Conservation (phyloP, 2,329 filamentous ascomycete species). For the Rugonectria rugulosa region DNA sequence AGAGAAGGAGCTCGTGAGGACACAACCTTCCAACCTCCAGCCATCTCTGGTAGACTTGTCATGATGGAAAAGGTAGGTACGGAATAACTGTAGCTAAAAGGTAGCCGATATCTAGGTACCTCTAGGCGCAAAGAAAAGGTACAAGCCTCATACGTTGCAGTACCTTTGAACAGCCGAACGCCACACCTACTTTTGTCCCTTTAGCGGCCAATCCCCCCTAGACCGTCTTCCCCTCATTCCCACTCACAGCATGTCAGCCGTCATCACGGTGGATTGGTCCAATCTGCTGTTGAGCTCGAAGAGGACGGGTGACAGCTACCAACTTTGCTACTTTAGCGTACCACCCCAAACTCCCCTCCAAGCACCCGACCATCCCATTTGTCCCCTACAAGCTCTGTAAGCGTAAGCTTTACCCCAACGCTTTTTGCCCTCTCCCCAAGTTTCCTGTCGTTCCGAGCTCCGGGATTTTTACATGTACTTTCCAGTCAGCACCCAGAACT, state of each 20-base stretch:
- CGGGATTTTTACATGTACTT: not conserved
- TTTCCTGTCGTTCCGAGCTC: not conserved
- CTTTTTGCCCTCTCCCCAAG: not conserved
- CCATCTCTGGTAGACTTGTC: not conserved
- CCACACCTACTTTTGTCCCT: conserved; percentile 34
- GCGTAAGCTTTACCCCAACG: conserved; percentile 5
- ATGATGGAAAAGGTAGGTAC: no score
- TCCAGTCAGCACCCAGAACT: no score
- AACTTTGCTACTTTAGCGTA: not conserved
- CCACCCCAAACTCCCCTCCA: not conserved
- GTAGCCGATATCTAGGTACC: no score
- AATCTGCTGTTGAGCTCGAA: conserved; percentile 12
- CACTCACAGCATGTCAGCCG: not conserved
- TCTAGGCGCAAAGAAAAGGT: not conserved
- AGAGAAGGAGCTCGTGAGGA: no score
- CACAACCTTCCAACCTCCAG: no score
- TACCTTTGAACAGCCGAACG: conserved; percentile 18
- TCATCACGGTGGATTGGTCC: conserved; percentile 5
- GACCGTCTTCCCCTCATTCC: conserved; percentile 5
- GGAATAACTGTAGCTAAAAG: no score
- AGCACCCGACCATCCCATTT: not conserved
- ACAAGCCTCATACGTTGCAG: not conserved
- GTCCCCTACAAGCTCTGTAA: not conserved
- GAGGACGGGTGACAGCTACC: conserved; percentile 5
- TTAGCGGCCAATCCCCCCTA: conserved; percentile 15